phyloP scores from a whole-genome alignment of 2,329 filamentous ascomycete species.

The Hyphodiscus sp. region DNA sequence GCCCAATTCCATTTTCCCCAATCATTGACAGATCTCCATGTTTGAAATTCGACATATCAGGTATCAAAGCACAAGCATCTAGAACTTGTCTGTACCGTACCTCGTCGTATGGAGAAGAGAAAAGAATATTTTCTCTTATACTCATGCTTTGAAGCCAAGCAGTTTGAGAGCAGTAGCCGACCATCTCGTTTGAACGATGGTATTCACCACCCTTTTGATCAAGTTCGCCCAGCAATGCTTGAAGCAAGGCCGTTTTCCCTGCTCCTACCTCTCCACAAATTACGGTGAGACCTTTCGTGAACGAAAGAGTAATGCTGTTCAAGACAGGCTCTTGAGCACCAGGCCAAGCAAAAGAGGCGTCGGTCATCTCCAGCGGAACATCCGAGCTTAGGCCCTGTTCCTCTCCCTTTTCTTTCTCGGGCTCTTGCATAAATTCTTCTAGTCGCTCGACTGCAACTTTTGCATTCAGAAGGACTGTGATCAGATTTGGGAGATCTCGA shows the following conservation, averaged over 20 bases:
- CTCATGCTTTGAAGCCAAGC: conserved; percentile 66
- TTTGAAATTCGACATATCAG: conserved; percentile 56
- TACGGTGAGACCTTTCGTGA: conserved; percentile 51
- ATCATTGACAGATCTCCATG: conserved; percentile 56
- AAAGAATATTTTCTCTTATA: conserved; percentile 62
- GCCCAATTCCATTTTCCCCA: conserved; percentile 54
- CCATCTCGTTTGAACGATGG: conserved; percentile 45
- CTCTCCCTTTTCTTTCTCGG: conserved; percentile 58
- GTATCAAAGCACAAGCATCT: conserved; percentile 54
- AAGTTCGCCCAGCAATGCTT: conserved; percentile 28
- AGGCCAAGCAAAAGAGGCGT: conserved; percentile 76
- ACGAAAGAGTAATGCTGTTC: conserved; percentile 44
- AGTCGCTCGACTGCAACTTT: conserved; percentile 77
- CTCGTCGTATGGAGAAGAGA: conserved; percentile 62
- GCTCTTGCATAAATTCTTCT: conserved; percentile 80
- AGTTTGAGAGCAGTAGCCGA: conserved; percentile 59
- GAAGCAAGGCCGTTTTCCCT: conserved; percentile 47
- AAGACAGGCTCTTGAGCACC: conserved; percentile 53
- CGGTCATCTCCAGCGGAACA: conserved; percentile 42
- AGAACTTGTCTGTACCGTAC: conserved; percentile 61
- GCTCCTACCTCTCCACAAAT: conserved; percentile 57
- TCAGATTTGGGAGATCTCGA: conserved; percentile 66
- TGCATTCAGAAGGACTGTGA: conserved; percentile 73
- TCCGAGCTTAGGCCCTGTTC: conserved; percentile 26
- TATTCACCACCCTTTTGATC: conserved; percentile 29